phyloP scores from a whole-genome alignment of 345 rosid species.

The Draba incana region DNA sequence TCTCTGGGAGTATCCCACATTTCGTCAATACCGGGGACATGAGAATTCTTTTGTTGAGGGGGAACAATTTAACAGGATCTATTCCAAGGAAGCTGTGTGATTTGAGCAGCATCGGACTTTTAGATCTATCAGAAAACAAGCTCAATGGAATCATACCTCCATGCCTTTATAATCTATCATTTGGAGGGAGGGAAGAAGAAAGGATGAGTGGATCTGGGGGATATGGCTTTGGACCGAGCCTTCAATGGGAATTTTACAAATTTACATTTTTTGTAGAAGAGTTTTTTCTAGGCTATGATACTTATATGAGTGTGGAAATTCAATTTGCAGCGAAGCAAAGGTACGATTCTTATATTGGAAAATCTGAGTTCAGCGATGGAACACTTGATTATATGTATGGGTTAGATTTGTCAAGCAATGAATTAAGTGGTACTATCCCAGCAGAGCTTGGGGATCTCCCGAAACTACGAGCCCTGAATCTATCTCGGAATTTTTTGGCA shows the following conservation, averaged over 20 bases:
- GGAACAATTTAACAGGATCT: background rate
- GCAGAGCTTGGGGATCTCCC: constrained; percentile 3
- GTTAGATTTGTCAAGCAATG: constrained; percentile 29
- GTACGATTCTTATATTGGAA: background rate
- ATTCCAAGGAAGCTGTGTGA: constrained; percentile 1
- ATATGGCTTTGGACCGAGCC: too few relatives aligned
- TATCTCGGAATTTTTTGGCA: constrained; percentile 9
- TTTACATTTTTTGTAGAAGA: background rate
- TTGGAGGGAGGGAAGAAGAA: background rate
- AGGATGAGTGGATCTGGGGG: too few relatives aligned
- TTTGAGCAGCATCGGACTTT: background rate
- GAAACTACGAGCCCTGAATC: constrained; percentile 14
- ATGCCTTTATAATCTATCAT: background rate
- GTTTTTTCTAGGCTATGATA: too few relatives aligned
- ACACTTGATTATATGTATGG: constrained; percentile 13
- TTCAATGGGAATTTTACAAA: background rate
- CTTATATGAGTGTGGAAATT: background rate
- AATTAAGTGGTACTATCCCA: constrained; percentile 31
- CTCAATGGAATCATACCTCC: background rate
- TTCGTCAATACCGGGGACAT: background rate
- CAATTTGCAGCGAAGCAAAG: constrained; percentile 19
- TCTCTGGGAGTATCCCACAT: background rate
- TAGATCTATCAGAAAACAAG: background rate
- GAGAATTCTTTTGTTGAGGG: background rate
- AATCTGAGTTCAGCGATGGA: background rate